Evolutionary conservation across 2,329 filamentous ascomycete genomes (phyloP).

Genomic region (Hysterium pulicare): DNA sequence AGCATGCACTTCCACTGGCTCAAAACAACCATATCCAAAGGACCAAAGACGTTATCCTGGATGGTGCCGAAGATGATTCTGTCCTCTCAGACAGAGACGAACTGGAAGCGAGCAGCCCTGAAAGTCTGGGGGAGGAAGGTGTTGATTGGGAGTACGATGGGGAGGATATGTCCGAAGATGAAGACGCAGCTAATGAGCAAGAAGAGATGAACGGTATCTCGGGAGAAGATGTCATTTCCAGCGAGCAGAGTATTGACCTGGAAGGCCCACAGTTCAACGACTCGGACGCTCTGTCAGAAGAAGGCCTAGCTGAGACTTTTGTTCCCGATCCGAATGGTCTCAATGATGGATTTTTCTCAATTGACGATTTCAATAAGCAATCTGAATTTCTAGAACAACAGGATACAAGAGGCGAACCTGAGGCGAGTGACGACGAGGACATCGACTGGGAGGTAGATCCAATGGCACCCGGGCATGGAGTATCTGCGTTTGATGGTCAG

Average conservation of each 20-base stretch:
- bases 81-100: constrained; percentile 30
- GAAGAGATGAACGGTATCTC: constrained; percentile 31
- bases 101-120: constrained; percentile 14
- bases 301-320: constrained; percentile 54
- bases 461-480: constrained; percentile 40
- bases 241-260: constrained; percentile 29
- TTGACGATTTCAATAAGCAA: constrained; percentile 95
- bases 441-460: constrained; percentile 86
- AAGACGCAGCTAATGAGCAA: constrained; percentile 36
- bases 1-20: constrained; percentile 43
- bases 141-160: constrained; percentile 23
- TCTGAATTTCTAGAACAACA: constrained; percentile 85
- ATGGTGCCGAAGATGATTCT: constrained; percentile 20
- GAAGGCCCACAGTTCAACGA: constrained; percentile 34
- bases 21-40: constrained; percentile 17
- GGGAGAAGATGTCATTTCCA: constrained; percentile 27
- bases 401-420: constrained; percentile 72
- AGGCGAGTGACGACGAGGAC: constrained; percentile 72
- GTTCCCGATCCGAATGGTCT: constrained; percentile 75
- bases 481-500: constrained; percentile 23
- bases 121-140: constrained; percentile 15
- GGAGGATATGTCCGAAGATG: constrained; percentile 31
- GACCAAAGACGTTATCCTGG: too few relatives aligned
- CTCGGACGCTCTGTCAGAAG: constrained; percentile 42
- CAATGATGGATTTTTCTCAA: constrained; percentile 97